Conservation (phyloP, 2,329 filamentous ascomycete genomes). For the Trichoderma lentiforme region DNA sequence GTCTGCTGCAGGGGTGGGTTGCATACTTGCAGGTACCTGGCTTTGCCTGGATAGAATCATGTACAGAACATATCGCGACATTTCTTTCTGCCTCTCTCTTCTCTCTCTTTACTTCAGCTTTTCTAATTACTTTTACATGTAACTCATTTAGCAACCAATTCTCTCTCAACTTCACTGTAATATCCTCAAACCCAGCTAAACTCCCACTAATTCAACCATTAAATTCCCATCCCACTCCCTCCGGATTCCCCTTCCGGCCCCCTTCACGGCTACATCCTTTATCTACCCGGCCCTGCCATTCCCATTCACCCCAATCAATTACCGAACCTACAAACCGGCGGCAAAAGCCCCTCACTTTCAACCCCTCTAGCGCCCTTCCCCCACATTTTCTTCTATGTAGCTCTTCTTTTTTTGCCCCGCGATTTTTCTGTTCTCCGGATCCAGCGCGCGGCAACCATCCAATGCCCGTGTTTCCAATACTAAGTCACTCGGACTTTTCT, state of each 20-base stretch:
- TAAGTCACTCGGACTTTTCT: not conserved
- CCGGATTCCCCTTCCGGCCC: not conserved
- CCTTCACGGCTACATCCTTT: not conserved
- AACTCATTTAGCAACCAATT: too few species aligned
- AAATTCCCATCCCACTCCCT: not conserved
- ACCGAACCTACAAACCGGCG: slow-evolving; percentile 15
- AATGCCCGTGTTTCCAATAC: not conserved
- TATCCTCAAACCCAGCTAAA: not conserved
- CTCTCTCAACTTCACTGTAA: not conserved
- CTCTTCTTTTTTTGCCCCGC: slow-evolving; percentile 1
- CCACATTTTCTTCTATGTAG: not conserved
- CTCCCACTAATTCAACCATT: too few species aligned
- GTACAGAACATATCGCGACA: not conserved
- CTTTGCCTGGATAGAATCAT: not conserved
- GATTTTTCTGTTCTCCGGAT: not conserved
- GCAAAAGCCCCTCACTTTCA: slow-evolving; percentile 6
- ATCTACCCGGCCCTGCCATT: not conserved
- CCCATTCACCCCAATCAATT: not conserved
- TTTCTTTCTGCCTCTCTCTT: not conserved
- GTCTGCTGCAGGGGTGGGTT: not conserved
- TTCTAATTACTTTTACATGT: not conserved
- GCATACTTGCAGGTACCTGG: not conserved
- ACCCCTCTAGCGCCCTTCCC: not conserved
- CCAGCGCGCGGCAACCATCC: not conserved
- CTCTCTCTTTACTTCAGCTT: not conserved